These are phyloP conservation scores for Pyrenopolyporus hunteri DNA, from an alignment of 495 filamentous ascomycete genomes.

Conservation along the genomic window DNA sequence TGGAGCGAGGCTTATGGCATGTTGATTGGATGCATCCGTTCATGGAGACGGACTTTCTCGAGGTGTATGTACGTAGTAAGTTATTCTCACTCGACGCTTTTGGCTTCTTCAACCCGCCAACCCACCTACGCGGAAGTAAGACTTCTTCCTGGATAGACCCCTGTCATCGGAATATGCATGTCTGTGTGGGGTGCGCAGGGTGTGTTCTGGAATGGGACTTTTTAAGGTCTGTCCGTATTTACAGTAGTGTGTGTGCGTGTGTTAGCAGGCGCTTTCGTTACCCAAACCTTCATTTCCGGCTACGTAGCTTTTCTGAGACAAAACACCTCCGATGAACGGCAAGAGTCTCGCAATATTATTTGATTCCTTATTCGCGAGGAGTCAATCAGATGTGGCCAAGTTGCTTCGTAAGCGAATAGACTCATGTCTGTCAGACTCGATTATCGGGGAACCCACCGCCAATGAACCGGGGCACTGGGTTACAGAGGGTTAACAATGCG, in stretches of 20 bases:
- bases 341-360: slow-evolving; percentile 8
- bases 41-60: slow-evolving; percentile 26
- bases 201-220: slow-evolving; percentile 33
- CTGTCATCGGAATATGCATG: slow-evolving; percentile 40
- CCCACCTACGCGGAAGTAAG: slow-evolving; percentile 24
- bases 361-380: slow-evolving; percentile 8
- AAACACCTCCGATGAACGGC: slow-evolving; percentile 34
- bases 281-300: slow-evolving; percentile 27
- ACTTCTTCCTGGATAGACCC: slow-evolving; percentile 23
- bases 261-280: slow-evolving; percentile 26
- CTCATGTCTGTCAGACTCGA: slow-evolving; percentile 18
- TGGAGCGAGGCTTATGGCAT: neutral
- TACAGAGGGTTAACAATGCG: slow-evolving; percentile 19
- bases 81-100: slow-evolving; percentile 21
- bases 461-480: slow-evolving; percentile 35
- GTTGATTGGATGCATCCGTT: slow-evolving; percentile 23
- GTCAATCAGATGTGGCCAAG: slow-evolving; percentile 21
- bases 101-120: slow-evolving; percentile 32
- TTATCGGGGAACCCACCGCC: slow-evolving; percentile 21
- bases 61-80: no score
- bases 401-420: slow-evolving; percentile 23
- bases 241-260: neutral
- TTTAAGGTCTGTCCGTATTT: slow-evolving; percentile 9
- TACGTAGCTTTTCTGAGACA: slow-evolving; percentile 26
- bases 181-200: slow-evolving; percentile 41